Evolutionary conservation across 345 rosid species (phyloP), one percentile per base, ranked within the genome.

Genomic region (Aquilaria malaccensis): DNA sequence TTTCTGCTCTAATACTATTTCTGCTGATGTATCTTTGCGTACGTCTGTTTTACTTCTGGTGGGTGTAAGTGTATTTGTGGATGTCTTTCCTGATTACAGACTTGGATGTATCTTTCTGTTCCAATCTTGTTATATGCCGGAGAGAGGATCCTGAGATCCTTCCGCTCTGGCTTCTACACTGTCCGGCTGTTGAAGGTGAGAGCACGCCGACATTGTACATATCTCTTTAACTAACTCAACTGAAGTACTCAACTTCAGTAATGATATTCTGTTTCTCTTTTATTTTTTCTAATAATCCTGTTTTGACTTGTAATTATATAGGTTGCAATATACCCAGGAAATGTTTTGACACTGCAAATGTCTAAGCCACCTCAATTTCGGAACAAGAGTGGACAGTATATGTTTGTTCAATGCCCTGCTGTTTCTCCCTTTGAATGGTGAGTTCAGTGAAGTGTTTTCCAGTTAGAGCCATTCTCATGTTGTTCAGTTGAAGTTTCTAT

Each of bases 251-350:
- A 9, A 7, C 48, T 12, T 41, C 15, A 60, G 22, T 31, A 50
- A 41, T 60, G 32, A 49, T 41, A 13, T 37, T 49, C 15, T 58
- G 43, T n/a, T 41, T 43, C 31, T 51, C 30, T 49, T 13, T 50
- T 14, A 14, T 14, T 47, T 9, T 49, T 55, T 56, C 56, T 57
- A 33, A 31, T 65, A 14, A 49, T 47, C 37, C 54, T 45, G 51
- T 2, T 10, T 33, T 65, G 30, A 13, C 29, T 50, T 57, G 22
- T 33, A 11, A 41, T 22, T 56, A 56, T 41, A 56, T 70, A 94
- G 99, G 99, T 94, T 60, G 99, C 97, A 43, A 90, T 94, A 67
- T 94, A 94, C 79, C 96, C 97, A 32, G 99, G 99, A 67, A 83
- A 91, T 13, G 99, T 94, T 70, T 79, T 94, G 22, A 85, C 99